phyloP scores from a whole-genome alignment of 305 asterid species.

The Ilex paraguariensis region DNA sequence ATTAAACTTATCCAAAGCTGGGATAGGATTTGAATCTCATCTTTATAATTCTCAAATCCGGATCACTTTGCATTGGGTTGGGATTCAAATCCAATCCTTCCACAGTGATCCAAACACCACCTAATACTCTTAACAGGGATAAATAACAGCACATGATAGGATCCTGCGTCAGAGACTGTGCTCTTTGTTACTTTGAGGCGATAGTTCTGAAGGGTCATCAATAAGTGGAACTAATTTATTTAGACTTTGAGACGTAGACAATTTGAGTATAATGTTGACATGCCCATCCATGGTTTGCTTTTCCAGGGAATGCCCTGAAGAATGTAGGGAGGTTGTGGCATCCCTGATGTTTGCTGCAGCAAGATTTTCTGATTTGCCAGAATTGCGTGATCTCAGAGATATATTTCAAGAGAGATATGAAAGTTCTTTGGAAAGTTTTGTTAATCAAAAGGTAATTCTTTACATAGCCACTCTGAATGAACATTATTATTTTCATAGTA shows the following conservation, averaged over 20 bases:
- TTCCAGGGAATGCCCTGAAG: conserved; percentile 90
- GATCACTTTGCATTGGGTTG: no score
- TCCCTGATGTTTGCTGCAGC: conserved; percentile 96
- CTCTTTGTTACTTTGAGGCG: no score
- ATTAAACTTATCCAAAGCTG: no score
- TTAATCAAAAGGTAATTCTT: conserved; percentile 66
- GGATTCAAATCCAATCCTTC: no score
- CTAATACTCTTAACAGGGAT: no score
- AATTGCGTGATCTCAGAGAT: conserved; percentile 87
- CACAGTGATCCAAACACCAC: no score
- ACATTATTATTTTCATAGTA: not conserved
- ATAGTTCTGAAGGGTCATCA: no score
- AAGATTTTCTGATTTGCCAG: conserved; percentile 94
- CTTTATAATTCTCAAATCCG: no score
- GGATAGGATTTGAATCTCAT: no score
- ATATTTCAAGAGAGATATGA: conserved; percentile 74
- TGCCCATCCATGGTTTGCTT: conserved; percentile 18
- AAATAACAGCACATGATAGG: no score
- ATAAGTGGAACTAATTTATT: no score
- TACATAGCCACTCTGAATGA: conserved; percentile 3
- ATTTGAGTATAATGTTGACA: conserved; percentile 15
- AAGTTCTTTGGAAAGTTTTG: conserved; percentile 56
- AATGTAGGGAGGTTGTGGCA: conserved; percentile 83
- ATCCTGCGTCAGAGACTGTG: no score
- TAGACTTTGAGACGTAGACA: not conserved